A percentile compares a stretch with the other conserved stretches of the same genome.
Conservation (phyloP, 768 basidiomycete genomes). For the Postia placenta region DNA sequence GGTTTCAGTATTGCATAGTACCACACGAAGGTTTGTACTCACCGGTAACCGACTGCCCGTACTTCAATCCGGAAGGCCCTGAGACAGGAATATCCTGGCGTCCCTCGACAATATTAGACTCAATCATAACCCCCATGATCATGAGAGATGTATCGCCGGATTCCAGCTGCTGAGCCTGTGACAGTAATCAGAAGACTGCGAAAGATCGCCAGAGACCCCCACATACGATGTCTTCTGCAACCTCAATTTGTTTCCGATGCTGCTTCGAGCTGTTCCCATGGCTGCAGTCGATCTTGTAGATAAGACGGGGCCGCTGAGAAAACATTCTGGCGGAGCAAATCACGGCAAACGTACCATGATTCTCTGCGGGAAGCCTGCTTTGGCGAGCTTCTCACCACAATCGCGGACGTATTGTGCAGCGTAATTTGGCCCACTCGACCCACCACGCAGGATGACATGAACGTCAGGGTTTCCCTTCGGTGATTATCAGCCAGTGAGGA, state of each 20-base stretch:
- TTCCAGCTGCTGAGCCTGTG: conserved; percentile 67
- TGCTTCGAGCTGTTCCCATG: conserved; percentile 95
- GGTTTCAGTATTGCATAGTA: neutral
- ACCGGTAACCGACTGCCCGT: conserved; percentile 86
- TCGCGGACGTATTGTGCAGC: conserved; percentile 72
- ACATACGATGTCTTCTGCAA: conserved; percentile 84
- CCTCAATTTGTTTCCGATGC: conserved; percentile 80
- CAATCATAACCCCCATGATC: conserved; percentile 95
- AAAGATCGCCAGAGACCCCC: no score
- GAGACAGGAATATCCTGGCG: conserved; percentile 76
- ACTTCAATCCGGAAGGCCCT: conserved; percentile 68
- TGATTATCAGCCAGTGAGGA: neutral
- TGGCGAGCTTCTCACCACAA: conserved; percentile 65
- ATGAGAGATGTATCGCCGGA: conserved; percentile 59
- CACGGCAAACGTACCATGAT: conserved; percentile 85
- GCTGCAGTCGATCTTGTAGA: conserved; percentile 83
- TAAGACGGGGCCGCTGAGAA: conserved; percentile 3
- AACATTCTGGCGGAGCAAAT: neutral
- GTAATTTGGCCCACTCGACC: conserved; percentile 87
- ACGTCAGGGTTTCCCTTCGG: conserved; percentile 81
- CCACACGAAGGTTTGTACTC: conserved; percentile 40
- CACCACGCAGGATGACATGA: conserved; percentile 93
- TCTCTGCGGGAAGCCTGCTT: conserved; percentile 71
- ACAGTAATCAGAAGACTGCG: conserved; percentile 7
- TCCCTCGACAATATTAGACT: conserved; percentile 85